Evolutionary conservation across 768 basidiomycete genomes (phyloP).

Genomic region (Steccherinum ochraceum): DNA sequence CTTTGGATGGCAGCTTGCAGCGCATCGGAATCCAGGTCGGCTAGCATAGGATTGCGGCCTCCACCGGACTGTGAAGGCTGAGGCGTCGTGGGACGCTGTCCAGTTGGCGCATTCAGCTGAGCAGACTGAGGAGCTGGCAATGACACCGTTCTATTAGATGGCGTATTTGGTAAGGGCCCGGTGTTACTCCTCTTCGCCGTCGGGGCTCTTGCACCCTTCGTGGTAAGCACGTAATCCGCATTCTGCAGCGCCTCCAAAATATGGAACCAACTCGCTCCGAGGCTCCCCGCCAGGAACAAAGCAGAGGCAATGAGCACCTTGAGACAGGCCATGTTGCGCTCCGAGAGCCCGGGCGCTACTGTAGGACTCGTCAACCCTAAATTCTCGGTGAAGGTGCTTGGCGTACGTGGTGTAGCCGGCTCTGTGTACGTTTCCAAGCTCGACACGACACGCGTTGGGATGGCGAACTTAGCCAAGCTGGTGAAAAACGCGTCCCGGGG

Average conservation of each 20-base stretch:
- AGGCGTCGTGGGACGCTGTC: slow-evolving; percentile 6
- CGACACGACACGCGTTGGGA: slow-evolving; percentile 86
- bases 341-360: slow-evolving; percentile 71
- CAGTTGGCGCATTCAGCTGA: background rate
- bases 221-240: slow-evolving; percentile 83
- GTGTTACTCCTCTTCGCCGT: slow-evolving; percentile 14
- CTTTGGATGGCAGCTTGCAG: slow-evolving; percentile 71
- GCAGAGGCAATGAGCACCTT: slow-evolving; percentile 76
- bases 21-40: slow-evolving; percentile 70
- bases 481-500: slow-evolving; percentile 93
- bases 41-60: slow-evolving; percentile 58
- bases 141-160: slow-evolving; percentile 25
- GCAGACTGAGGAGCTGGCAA: slow-evolving; percentile 4
- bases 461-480: slow-evolving; percentile 83
- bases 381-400: slow-evolving; percentile 53
- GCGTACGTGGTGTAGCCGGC: slow-evolving; percentile 54
- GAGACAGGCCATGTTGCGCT: slow-evolving; percentile 87
- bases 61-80: slow-evolving; percentile 15
- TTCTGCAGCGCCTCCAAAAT: slow-evolving; percentile 90
- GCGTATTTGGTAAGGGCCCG: slow-evolving; percentile 8
- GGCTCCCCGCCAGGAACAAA: slow-evolving; percentile 74
- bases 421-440: slow-evolving; percentile 62
- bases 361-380: slow-evolving; percentile 46
- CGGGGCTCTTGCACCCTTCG: slow-evolving; percentile 36
- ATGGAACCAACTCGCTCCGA: slow-evolving; percentile 90